Base-by-base conservation (phyloP, 2,329 filamentous ascomycete genomes). In the Berkeleyomyces rouxiae region DNA sequence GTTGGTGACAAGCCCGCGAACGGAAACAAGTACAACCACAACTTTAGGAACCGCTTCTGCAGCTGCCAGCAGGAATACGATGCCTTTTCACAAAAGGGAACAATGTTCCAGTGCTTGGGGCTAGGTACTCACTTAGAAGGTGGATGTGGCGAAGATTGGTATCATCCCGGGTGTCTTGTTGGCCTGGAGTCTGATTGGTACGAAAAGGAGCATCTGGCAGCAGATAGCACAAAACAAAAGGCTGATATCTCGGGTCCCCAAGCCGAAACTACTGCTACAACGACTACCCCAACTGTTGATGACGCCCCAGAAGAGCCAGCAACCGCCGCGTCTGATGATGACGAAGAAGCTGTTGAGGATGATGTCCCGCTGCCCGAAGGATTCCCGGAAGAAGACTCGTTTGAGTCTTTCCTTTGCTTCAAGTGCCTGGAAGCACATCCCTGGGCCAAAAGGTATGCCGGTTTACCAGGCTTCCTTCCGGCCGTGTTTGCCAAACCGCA, bases 101-200 rank as follows among this genome's bases (percentile, higher is more conserved):
- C 91, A 46, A 99, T 99, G 93, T 99, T 95, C 68, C 93, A 99
- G 72, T 99, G 93, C 70, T 73, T 97, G 2, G 92, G 92, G 0
- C 76, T 97, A 0, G 90, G 90, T 0, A 86, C 83, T 0, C 79
- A 82, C 10, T 87, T 92, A 67, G 85, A 86, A 1, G 91, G 91
- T 13, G 92, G 91, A 3, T 97, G 92, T 73, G 92, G 92, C 10
- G 92, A 97, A 74, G 92, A 97, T 70, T 97, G 92, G 92, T 97
- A 90, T 80, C 92, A 97, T 74, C 90, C 92, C 0, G 90, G 93
- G 66, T 97, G 92, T 70, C 76, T 97, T 6, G 83, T 96, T 58
- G 91, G 91, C 4, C 75, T 95, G 67, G 84, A 86, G 0, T 82
- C 89, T 9, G 80, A 83, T 64, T 91, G 87, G 83, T 83, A 78